Evolutionary conservation across 2,329 filamentous ascomycete species (phyloP), one percentile per base, ranked within the genome.

Genomic region (Colletotrichum spinosum): DNA sequence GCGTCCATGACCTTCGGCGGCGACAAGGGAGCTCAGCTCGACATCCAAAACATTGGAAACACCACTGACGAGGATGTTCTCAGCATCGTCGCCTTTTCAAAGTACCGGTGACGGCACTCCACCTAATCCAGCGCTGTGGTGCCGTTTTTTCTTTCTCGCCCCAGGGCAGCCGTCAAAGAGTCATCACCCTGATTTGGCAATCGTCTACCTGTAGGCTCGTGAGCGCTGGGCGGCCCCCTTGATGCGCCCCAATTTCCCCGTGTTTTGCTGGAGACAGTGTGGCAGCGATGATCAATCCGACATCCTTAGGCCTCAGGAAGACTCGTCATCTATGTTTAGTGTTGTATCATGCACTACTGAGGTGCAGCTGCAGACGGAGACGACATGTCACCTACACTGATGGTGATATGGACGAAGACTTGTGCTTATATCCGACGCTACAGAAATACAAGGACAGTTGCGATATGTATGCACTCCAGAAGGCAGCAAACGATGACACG

Each of bases 101-200:
- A 10, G 10, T 48, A 33, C 37, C 39, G 17, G 38, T 5, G 60
- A 42, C 46, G 48, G 25, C 25, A 34, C 13, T 34, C 42, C 52
- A n/a, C 10, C 13, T 10, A 11, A 60, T 53, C 65, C 61, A 65
- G 50, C 44, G 25, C 49, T 45, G 8, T 59, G 64, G 64, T 59
- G 64, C 64, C 64, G 60, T 54, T 65, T 67, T 67, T 54, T 17
- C 17, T 17, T 67, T 65, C 64, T 67, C 64, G 64, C 64, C 51
- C 39, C 6, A 65, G 49, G 44, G 44, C 10, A 17, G 15, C 17
- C 57, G 58, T 61, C 51, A 15, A 51, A 17, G 63, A 66, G 63
- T 66, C 63, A 66, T 66, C 63, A 39, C 25, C 58, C 52, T 45
- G 48, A 55, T 49, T 63, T 66, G 58, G 63, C 41, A 50, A 35